Percentiles rank a stretch among this genome's conserved stretches.
These are phyloP conservation scores for Citrus maxima DNA, from an alignment of 345 rosid species.

Conservation along the genomic window DNA sequence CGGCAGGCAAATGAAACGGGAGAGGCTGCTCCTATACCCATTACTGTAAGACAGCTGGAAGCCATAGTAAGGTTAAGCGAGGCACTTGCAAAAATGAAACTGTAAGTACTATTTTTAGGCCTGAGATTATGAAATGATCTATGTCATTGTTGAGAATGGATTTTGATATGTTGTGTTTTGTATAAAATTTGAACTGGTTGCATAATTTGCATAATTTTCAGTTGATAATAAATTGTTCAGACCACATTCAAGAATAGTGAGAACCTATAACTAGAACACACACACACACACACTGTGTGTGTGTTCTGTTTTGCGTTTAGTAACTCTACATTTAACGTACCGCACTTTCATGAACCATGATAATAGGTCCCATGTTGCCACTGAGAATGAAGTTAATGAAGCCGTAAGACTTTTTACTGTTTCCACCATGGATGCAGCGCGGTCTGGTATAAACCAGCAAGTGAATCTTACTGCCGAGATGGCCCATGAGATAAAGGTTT, in stretches of 20 bases:
- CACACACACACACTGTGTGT: not conserved
- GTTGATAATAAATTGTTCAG: not conserved
- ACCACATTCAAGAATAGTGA: not conserved
- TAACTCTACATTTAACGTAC: not conserved
- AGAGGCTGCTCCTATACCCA: slow-evolving; percentile 80
- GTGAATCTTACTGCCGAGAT: slow-evolving; percentile 73
- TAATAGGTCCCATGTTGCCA: slow-evolving; percentile 76
- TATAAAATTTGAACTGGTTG: not conserved
- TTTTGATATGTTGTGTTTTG: not conserved
- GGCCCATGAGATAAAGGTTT: slow-evolving; percentile 86
- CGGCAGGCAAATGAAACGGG: slow-evolving; percentile 94
- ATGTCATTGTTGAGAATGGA: not conserved
- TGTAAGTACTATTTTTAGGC: slow-evolving; percentile 48
- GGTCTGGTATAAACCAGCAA: slow-evolving; percentile 91
- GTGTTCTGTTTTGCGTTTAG: not conserved
- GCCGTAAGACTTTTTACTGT: slow-evolving; percentile 86
- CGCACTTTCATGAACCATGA: not conserved
- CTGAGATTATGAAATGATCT: not conserved
- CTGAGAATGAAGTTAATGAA: slow-evolving; percentile 77
- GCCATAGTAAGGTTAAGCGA: slow-evolving; percentile 90
- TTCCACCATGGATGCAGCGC: slow-evolving; percentile 97
- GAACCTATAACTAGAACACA: not conserved
- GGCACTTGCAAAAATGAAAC: slow-evolving; percentile 91
- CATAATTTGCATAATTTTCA: not conserved
- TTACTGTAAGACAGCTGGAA: slow-evolving; percentile 95